phyloP scores from a whole-genome alignment of 495 filamentous ascomycete genomes.

The Xylaria curta region DNA sequence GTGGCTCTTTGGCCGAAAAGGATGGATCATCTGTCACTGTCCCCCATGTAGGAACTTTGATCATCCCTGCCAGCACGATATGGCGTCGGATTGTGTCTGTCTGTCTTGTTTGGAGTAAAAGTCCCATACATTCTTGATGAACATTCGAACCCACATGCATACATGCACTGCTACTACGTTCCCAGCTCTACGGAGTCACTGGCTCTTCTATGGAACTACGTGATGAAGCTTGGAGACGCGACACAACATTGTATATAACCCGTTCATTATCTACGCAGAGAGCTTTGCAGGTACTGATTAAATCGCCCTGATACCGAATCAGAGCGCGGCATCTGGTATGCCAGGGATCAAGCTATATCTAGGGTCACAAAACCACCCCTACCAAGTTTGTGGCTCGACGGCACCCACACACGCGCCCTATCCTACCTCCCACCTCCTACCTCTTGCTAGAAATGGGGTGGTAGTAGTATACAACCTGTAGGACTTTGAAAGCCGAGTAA shows the following conservation, averaged over 20 bases:
- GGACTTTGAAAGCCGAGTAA: neutral
- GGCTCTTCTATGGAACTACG: neutral
- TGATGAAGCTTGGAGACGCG: neutral
- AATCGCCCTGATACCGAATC: neutral
- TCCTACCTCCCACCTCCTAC: neutral
- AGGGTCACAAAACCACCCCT: neutral
- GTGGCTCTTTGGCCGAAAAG: neutral
- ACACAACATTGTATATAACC: neutral
- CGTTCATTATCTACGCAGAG: neutral
- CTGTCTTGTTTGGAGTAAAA: neutral
- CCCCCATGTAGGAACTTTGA: neutral
- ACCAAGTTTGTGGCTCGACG: neutral
- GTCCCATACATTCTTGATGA: neutral
- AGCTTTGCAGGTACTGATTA: neutral
- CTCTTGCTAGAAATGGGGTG: neutral
- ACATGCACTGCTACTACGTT: neutral
- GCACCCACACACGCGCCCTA: neutral
- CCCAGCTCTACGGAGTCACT: too few relatives aligned
- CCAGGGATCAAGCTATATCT: constrained; percentile 6
- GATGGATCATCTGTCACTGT: neutral
- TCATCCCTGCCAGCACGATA: neutral
- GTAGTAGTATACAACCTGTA: neutral
- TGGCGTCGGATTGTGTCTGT: neutral
- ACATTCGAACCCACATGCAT: neutral
- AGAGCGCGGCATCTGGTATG: neutral